Percentiles rank a stretch among this genome's conserved stretches.
Conservation (phyloP, 306 rosid genomes). For the Carpinus fangiana region DNA sequence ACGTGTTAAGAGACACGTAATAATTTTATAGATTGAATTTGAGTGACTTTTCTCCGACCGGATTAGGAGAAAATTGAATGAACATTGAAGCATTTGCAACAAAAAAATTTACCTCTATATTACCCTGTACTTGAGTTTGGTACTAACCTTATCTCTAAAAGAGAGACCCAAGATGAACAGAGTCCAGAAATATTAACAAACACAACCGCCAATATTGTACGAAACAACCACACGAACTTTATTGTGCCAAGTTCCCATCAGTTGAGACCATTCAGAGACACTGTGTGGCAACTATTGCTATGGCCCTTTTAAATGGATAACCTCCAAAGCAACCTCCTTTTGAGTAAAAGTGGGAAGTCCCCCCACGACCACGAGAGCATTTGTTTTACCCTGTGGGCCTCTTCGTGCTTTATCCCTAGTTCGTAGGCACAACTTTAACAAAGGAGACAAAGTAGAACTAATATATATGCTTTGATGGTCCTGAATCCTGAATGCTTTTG, state of each 20-base stretch:
- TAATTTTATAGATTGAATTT: no score
- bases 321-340: conserved; percentile 25
- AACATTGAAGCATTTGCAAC: no score
- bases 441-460: conserved; percentile 37
- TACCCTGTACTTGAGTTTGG: background rate
- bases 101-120: background rate
- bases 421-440: conserved; percentile 30
- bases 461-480: conserved; percentile 31
- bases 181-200: conserved; percentile 7
- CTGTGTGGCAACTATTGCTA: conserved; percentile 14
- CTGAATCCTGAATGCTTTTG: background rate
- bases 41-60: no score
- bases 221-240: conserved; percentile 20
- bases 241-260: conserved; percentile 19
- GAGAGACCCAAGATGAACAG: background rate
- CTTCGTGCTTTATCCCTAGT: background rate
- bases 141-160: background rate
- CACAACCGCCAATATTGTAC: conserved; percentile 39
- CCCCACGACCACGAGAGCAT: conserved; percentile 28
- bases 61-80: no score
- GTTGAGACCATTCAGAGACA: conserved; percentile 16
- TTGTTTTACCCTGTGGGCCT: conserved; percentile 23
- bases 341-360: conserved; percentile 30
- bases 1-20: no score
- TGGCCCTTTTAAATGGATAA: conserved; percentile 23